phyloP scores from a whole-genome alignment of 495 filamentous ascomycete genomes.

The Corynascus novoguineensis region DNA sequence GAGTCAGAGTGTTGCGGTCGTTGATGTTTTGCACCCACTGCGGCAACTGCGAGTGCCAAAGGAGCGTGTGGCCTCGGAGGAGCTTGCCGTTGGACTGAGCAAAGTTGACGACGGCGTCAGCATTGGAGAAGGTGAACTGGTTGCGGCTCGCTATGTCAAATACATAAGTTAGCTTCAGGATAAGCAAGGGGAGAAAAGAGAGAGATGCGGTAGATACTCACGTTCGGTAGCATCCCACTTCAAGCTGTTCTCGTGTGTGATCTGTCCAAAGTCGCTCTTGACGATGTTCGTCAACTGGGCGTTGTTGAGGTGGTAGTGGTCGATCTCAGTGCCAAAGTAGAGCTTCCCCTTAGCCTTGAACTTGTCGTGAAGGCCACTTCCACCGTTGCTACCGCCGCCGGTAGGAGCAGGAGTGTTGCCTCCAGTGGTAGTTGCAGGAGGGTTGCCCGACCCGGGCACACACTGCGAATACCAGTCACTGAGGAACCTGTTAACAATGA shows the following conservation, averaged over 20 bases:
- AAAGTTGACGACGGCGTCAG: slow-evolving; percentile 55
- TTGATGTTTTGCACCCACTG: slow-evolving; percentile 52
- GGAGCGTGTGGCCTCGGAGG: slow-evolving; percentile 56
- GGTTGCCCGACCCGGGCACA: slow-evolving; percentile 2
- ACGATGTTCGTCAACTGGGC: slow-evolving; percentile 50
- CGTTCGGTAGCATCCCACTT: slow-evolving; percentile 47
- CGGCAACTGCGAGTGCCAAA: slow-evolving; percentile 61
- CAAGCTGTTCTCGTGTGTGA: slow-evolving; percentile 63
- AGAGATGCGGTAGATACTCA: no score
- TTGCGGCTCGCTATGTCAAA: slow-evolving; percentile 41
- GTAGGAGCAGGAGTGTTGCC: slow-evolving; percentile 1
- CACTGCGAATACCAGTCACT: slow-evolving; percentile 14
- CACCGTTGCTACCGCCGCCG: slow-evolving; percentile 4
- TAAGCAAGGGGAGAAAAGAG: not conserved
- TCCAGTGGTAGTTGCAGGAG: not conserved
- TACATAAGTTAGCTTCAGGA: not conserved
- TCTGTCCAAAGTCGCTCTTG: slow-evolving; percentile 52
- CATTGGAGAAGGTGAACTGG: slow-evolving; percentile 44
- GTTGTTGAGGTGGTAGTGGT: slow-evolving; percentile 47
- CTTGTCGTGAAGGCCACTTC: slow-evolving; percentile 41
- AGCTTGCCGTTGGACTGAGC: slow-evolving; percentile 49
- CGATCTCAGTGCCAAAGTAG: slow-evolving; percentile 54
- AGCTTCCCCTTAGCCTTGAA: slow-evolving; percentile 56
- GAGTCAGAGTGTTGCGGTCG: slow-evolving; percentile 45
- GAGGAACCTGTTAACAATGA: not conserved